Conservation (phyloP, 2,329 filamentous ascomycete species). For the Aspergillus fijiensis region DNA sequence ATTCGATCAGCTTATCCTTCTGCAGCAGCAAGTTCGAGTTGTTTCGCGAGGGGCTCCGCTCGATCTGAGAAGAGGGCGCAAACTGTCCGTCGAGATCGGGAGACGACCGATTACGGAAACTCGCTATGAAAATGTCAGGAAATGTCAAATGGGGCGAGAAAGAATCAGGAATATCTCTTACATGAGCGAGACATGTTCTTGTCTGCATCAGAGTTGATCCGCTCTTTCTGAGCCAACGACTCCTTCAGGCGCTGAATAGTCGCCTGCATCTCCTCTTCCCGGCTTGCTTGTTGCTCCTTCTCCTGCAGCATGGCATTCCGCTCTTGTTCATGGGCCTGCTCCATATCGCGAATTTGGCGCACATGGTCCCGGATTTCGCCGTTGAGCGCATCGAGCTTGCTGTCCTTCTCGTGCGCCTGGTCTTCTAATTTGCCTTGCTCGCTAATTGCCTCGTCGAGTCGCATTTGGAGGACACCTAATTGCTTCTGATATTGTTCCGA, state of each 20-base stretch:
- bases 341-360: conserved; percentile 84
- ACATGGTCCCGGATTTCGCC: conserved; percentile 83
- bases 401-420: conserved; percentile 79
- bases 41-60: conserved; percentile 84
- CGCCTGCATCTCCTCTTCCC: conserved; percentile 85
- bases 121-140: conserved; percentile 35
- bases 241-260: conserved; percentile 93
- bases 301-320: conserved; percentile 83
- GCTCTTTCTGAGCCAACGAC: conserved; percentile 73
- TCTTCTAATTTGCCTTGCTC: conserved; percentile 89
- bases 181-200: conserved; percentile 53
- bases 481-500: conserved; percentile 83
- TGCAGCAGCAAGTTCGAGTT: conserved; percentile 88
- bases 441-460: conserved; percentile 77
- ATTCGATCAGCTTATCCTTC: conserved; percentile 96
- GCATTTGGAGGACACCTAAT: conserved; percentile 76
- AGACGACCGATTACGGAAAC: conserved; percentile 54
- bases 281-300: conserved; percentile 80
- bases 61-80: conserved; percentile 78
- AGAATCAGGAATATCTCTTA: conserved; percentile 34
- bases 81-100: conserved; percentile 76
- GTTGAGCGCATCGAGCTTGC: conserved; percentile 74
- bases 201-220: conserved; percentile 51
- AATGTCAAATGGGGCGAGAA: background rate
- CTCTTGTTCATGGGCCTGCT: conserved; percentile 89